Evolutionary conservation across 2,329 filamentous ascomycete species (phyloP), one percentile per base, ranked within the genome.

Genomic region (Pseudogymnoascus destructans): DNA sequence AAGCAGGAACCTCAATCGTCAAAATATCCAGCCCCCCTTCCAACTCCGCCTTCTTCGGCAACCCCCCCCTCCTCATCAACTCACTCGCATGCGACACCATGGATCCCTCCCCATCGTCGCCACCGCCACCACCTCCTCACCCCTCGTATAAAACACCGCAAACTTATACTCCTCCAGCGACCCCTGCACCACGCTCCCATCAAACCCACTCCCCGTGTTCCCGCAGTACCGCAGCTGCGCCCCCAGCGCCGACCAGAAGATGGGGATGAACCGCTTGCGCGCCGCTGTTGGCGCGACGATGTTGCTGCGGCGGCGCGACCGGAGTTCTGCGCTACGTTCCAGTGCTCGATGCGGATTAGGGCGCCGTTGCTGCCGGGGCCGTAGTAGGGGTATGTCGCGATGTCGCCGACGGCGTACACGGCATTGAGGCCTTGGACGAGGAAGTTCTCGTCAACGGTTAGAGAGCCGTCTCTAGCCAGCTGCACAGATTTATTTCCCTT

Each of bases 191-290:
- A 97, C 78, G 3, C 96, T 68, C 65, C 95, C 90, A 68, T 98
- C 93, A 75, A 82, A 97, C 0, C 92, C 92, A 58, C 81, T 80
- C 0, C 77, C 73, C 0, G 91, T 89, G 74, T 92, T 93, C 10
- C 93, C 93, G 68, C 90, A 95, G 76, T 98, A 98, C 49, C 93
- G 82, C 66, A 98, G 73, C 73, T 98, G 93, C 5, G 84, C 80
- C 4, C 91, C 89, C 4, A 98, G 75, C 0, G 93, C 93, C 1
- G 89, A 95, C 93, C 93, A 98, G 76, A 98, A 98, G 56, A 98
- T 81, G 0, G 93, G 93, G 59, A 93, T 92, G 72, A 95, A 96
- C 2, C 81, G 76, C 65, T 87, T 83, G 0, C 83, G 76, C 62
- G 78, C 77, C 49, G 77, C 70, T 6, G 77, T 72, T 0, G 85